These are phyloP conservation scores for Truncatella angustata DNA, from an alignment of 2,329 filamentous ascomycete species.

Conservation along the genomic window DNA sequence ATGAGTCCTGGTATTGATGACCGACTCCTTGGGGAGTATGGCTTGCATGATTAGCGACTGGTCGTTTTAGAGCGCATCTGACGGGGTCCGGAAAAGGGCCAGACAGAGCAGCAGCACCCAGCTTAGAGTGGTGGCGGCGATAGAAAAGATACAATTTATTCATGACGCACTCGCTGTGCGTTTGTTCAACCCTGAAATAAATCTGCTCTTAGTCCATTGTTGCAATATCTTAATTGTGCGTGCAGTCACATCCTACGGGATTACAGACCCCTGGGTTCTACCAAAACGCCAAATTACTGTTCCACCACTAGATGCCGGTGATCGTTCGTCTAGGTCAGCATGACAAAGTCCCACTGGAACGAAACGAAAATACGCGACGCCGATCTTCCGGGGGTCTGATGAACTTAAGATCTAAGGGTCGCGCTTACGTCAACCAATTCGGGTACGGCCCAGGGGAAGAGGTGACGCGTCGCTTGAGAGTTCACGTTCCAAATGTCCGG, in stretches of 20 bases:
- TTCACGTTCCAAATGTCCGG: too few species aligned
- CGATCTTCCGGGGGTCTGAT: background rate
- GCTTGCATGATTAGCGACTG: background rate
- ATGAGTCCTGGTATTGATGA: constrained; percentile 1
- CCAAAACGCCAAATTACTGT: too few species aligned
- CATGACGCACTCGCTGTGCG: too few species aligned
- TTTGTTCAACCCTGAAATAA: too few species aligned
- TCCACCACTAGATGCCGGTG: background rate
- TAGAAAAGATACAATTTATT: too few species aligned
- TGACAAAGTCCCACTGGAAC: background rate
- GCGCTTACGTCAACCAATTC: background rate
- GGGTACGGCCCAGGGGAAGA: too few species aligned
- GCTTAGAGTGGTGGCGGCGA: background rate
- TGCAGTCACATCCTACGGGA: background rate
- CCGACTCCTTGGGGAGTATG: background rate
- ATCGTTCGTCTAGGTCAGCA: background rate
- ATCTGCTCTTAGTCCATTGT: too few species aligned
- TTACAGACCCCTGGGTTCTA: too few species aligned
- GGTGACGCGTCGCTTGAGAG: too few species aligned
- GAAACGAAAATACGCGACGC: background rate
- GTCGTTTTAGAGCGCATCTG: background rate
- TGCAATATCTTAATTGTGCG: too few species aligned
- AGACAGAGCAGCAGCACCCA: background rate
- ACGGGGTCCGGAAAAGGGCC: too few species aligned
- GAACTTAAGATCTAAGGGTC: background rate